Conservation (phyloP, 2,329 filamentous ascomycete species). For the Apiospora malaysiana region DNA sequence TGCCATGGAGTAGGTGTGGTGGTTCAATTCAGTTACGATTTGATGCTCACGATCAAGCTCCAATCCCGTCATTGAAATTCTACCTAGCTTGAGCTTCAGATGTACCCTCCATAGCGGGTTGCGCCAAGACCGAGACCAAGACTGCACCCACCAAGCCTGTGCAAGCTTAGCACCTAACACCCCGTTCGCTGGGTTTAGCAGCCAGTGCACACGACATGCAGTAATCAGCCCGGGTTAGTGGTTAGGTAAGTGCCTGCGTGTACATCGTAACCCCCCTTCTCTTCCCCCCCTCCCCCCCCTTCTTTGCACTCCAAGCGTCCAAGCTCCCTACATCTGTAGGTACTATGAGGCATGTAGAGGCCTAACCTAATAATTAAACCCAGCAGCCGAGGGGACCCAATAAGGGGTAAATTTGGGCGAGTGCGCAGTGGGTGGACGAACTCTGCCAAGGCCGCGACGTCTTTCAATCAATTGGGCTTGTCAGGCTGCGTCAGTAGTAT, state of each 20-base stretch:
- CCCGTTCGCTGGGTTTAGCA: background rate
- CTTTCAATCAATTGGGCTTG: slow-evolving; percentile 6
- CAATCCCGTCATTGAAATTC: slow-evolving; percentile 23
- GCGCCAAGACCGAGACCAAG: background rate
- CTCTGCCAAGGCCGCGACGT: slow-evolving; percentile 6
- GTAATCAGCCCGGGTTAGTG: no score
- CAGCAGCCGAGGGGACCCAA: background rate
- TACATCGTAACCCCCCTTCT: background rate
- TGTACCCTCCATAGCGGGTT: background rate
- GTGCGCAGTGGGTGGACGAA: background rate
- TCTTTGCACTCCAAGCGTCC: background rate
- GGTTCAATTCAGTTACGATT: background rate
- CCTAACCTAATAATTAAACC: background rate
- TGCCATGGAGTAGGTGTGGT: slow-evolving; percentile 1
- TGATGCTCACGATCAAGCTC: slow-evolving; percentile 10
- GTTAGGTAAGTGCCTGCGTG: slow-evolving; percentile 9
- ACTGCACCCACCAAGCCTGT: no score
- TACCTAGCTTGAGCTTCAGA: background rate
- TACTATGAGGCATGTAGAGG: background rate
- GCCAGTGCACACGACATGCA: background rate
- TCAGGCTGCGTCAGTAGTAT: slow-evolving; percentile 23
- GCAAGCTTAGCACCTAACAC: background rate
- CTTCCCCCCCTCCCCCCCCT: slow-evolving; percentile 5
- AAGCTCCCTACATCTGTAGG: background rate
- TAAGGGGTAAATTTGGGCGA: slow-evolving; percentile 16